phyloP scores from a whole-genome alignment of 2,329 filamentous ascomycete species.

The Aureobasidium sp. region DNA sequence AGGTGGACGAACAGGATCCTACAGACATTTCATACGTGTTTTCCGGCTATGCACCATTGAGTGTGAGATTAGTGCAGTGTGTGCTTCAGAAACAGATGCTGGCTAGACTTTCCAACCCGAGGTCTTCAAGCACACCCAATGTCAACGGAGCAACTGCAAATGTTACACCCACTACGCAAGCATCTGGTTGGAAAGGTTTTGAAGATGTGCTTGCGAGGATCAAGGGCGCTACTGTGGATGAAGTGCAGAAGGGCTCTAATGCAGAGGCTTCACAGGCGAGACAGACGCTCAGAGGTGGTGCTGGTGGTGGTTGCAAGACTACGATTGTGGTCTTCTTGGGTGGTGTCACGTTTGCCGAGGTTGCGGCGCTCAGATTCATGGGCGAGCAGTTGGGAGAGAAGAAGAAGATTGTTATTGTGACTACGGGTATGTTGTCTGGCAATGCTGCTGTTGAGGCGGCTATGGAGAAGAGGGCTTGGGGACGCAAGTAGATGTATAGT shows the following conservation, averaged over 20 bases:
- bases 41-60: constrained; percentile 90
- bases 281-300: constrained; percentile 67
- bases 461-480: constrained; percentile 54
- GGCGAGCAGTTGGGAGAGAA: constrained; percentile 33
- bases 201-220: constrained; percentile 87
- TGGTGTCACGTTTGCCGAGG: constrained; percentile 94
- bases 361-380: constrained; percentile 86
- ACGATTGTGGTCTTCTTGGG: constrained; percentile 96
- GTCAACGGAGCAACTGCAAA: constrained; percentile 31
- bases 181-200: constrained; percentile 74
- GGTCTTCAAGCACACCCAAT: constrained; percentile 19
- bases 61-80: constrained; percentile 83
- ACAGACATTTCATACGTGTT: constrained; percentile 98
- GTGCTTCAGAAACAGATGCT: constrained; percentile 86
- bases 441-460: constrained; percentile 52
- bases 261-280: constrained; percentile 76
- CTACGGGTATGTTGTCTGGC: constrained; percentile 84
- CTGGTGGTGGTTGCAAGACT: constrained; percentile 59
- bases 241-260: constrained; percentile 85
- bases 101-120: constrained; percentile 42
- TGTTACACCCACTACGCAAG: constrained; percentile 40
- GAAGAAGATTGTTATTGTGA: constrained; percentile 82
- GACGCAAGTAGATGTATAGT: constrained; percentile 4
- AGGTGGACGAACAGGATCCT: constrained; percentile 90
- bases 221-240: constrained; percentile 81